Percentiles rank a stretch among this genome's conserved stretches.
Conservation (phyloP, 2,329 filamentous ascomycete species). For the Fusarium sarcochroum region DNA sequence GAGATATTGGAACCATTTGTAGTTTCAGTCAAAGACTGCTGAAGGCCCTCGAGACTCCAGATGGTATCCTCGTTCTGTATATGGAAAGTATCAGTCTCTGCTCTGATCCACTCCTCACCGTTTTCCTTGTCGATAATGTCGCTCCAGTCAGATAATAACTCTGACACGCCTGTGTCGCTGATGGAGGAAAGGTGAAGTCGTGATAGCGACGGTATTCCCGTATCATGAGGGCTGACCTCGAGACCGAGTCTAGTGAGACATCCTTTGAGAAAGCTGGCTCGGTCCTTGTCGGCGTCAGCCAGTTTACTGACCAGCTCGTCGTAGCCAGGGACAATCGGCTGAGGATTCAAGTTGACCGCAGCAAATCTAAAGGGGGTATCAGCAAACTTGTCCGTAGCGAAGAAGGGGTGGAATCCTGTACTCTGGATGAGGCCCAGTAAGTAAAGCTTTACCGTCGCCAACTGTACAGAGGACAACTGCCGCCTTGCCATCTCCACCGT, state of each 20-base stretch:
- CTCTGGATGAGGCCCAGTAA: conserved; percentile 95
- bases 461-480: conserved; percentile 88
- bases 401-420: conserved; percentile 54
- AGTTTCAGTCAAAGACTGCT: conserved; percentile 62
- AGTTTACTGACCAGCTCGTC: conserved; percentile 77
- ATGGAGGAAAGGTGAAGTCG: conserved; percentile 84
- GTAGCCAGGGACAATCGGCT: conserved; percentile 78
- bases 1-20: conserved; percentile 48
- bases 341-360: conserved; percentile 79
- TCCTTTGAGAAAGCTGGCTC: conserved; percentile 82
- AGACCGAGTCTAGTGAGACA: conserved; percentile 86
- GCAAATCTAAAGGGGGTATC: conserved; percentile 77
- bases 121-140: conserved; percentile 77
- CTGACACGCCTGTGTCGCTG: conserved; percentile 73
- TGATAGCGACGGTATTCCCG: conserved; percentile 83
- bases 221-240: conserved; percentile 78
- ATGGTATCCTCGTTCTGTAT: conserved; percentile 76
- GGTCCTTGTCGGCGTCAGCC: conserved; percentile 75
- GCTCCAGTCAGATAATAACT: conserved; percentile 75
- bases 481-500: conserved; percentile 79
- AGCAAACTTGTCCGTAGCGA: background rate
- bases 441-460: conserved; percentile 81
- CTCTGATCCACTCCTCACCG: conserved; percentile 80
- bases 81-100: conserved; percentile 86
- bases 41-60: conserved; percentile 70